These are phyloP conservation scores for Chondrostereum purpureum DNA, from an alignment of 1,284 basidiomycete species.

Conservation along the genomic window DNA sequence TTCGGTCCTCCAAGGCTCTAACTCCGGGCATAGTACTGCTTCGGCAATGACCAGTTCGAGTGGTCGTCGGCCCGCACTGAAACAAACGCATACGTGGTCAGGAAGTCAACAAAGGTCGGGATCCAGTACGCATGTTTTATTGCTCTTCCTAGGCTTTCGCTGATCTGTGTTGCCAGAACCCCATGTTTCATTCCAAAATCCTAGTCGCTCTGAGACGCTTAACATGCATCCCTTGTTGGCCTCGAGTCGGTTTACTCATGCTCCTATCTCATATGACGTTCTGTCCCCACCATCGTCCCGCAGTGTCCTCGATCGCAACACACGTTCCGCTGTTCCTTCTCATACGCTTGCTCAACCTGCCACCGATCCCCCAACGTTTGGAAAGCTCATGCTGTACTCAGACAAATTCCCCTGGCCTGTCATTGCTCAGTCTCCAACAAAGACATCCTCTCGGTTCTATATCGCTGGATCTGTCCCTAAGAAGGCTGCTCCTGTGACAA, in stretches of 20 bases:
- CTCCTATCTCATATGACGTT: slow-evolving; percentile 58
- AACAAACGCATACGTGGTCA: slow-evolving; percentile 18
- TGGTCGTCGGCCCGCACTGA: slow-evolving; percentile 14
- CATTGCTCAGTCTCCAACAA: slow-evolving; percentile 20
- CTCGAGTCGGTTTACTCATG: slow-evolving; percentile 42
- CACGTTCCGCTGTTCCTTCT: slow-evolving; percentile 46
- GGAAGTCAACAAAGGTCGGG: slow-evolving; percentile 5
- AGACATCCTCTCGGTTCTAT: slow-evolving; percentile 13
- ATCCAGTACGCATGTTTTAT: slow-evolving; percentile 11
- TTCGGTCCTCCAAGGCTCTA: neutral
- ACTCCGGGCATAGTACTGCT: neutral
- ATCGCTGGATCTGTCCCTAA: slow-evolving; percentile 23
- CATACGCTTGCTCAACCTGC: slow-evolving; percentile 56
- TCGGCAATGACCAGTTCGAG: neutral
- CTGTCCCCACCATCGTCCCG: slow-evolving; percentile 49
- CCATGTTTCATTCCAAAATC: slow-evolving; percentile 34
- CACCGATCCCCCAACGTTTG: slow-evolving; percentile 49
- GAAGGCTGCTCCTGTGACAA: slow-evolving; percentile 40
- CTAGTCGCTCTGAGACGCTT: slow-evolving; percentile 30
- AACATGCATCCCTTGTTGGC: slow-evolving; percentile 62
- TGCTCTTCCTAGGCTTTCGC: neutral
- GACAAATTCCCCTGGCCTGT: slow-evolving; percentile 60
- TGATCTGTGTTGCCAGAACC: slow-evolving; percentile 19
- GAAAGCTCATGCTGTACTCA: slow-evolving; percentile 48
- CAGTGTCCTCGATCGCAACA: slow-evolving; percentile 50